Evolutionary conservation across 108 stramenopile genomes (phyloP).

Genomic region (Skeletonema potamos): DNA sequence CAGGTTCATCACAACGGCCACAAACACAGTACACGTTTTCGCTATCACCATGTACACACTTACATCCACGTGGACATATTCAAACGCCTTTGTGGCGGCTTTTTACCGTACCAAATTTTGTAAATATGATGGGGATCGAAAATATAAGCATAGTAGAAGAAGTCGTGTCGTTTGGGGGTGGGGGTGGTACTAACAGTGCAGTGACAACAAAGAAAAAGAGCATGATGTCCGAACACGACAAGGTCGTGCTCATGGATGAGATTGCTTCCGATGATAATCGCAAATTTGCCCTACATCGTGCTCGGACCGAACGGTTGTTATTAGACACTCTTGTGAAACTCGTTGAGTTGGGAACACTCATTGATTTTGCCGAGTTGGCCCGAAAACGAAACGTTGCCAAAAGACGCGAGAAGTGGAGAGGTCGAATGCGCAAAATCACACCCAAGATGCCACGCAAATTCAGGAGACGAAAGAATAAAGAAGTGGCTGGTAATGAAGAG

Average conservation of each 20-base stretch:
- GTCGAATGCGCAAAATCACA: conserved; percentile 15
- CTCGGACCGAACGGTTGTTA: conserved; percentile 22
- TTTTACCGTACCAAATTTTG: not conserved
- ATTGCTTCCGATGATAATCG: conserved; percentile 24
- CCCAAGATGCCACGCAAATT: conserved; percentile 19
- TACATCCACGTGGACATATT: conserved; percentile 28
- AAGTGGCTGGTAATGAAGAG: not conserved
- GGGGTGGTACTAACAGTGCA: not conserved
- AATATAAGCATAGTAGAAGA: not conserved
- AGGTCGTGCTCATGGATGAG: conserved; percentile 9
- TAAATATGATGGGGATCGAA: not conserved
- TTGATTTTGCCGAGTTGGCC: conserved; percentile 43
- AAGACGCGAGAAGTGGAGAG: conserved; percentile 41
- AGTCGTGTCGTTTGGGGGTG: not conserved
- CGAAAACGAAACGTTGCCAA: conserved; percentile 31
- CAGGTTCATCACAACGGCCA: not conserved
- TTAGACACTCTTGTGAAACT: conserved; percentile 34
- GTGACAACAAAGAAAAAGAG: not conserved
- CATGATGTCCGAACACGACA: not conserved
- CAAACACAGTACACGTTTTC: conserved; percentile 7
- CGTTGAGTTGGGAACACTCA: conserved; percentile 25
- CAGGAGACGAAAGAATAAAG: conserved; percentile 6
- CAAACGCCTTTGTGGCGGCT: not conserved
- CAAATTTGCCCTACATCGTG: conserved; percentile 33
- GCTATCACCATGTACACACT: conserved; percentile 38